Base-by-base conservation (phyloP, 805 yeast species). In the Candida khao-thaluensis region DNA sequence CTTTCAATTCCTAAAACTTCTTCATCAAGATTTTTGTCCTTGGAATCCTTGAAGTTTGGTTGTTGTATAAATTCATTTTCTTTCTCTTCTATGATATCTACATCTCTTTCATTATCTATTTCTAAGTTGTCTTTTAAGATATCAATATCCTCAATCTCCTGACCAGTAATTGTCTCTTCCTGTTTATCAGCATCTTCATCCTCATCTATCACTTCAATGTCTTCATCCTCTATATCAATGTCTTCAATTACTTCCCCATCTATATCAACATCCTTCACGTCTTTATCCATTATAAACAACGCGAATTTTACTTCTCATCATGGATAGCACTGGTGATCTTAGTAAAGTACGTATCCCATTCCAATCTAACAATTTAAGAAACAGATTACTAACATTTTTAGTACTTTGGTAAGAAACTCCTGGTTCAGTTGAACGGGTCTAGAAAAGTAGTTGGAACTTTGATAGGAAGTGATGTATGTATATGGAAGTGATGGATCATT, bases 371-470 rank as follows among this genome's bases (percentile, higher is more conserved):
- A n/a, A n/a, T n/a, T n/a, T n/a, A n/a, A n/a, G n/a, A n/a, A n/a
- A n/a, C n/a, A n/a, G n/a, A n/a, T n/a, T n/a, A n/a, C n/a, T n/a
- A n/a, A n/a, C n/a, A 11, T n/a, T 18, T 5, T 44, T 35, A 83
- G 82, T 88, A 86, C 57, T 72, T 87, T 76, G 90, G 85, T 55
- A 86, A 85, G 62, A 77, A 78, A 52, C 71, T 91, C 18, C 69
- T 79, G 10, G 66, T 91, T 12, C 85, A 83, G 48, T 70, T 91
- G 43, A 88, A 87, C 58, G 95, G 95, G 1, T 65, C 84, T 10
- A 72, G 97, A 36, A 76, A 76, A 49, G 77, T 91, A 1, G 75
- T 77, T n/a, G 98, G 98, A 2, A 76, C 77, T 9, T 71, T 91
- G 39, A 71, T 86, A 51, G 98, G 98, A 2, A 91, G 80, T 58